Evolutionary conservation across 2,329 filamentous ascomycete species (phyloP).

Genomic region (Arachnomyces sp.): DNA sequence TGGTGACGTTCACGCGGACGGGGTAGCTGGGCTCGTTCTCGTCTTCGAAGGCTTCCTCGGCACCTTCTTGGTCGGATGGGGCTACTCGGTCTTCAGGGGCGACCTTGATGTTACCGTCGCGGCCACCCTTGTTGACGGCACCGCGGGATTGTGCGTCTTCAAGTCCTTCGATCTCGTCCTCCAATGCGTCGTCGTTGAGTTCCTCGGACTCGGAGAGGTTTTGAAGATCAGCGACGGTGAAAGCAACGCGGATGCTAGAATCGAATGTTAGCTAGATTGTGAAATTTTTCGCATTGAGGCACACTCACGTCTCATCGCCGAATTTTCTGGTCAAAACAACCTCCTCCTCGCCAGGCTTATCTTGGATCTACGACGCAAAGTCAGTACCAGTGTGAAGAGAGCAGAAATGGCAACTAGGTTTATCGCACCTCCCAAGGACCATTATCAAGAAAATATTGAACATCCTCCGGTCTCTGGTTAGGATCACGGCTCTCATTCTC

Average conservation of each 20-base stretch:
- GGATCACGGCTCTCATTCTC: conserved; percentile 72
- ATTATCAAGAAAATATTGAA: conserved; percentile 84
- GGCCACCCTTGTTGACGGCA: conserved; percentile 45
- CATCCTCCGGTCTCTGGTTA: conserved; percentile 62
- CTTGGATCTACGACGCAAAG: conserved; percentile 45
- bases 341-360: conserved; percentile 77
- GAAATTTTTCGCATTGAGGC: not conserved
- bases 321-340: conserved; percentile 75
- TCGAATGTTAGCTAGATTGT: not conserved
- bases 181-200: conserved; percentile 47
- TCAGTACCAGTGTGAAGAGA: conserved; percentile 1
- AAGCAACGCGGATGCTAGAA: conserved; percentile 64
- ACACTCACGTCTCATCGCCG: conserved; percentile 73
- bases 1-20: conserved; percentile 72
- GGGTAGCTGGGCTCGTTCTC: conserved; percentile 57
- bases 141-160: conserved; percentile 47
- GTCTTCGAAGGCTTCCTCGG: conserved; percentile 46
- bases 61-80: conserved; percentile 49
- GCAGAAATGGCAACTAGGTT: not conserved
- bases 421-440: conserved; percentile 63
- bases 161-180: conserved; percentile 47
- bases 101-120: conserved; percentile 45
- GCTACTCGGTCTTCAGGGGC: conserved; percentile 49
- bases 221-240: conserved; percentile 77
- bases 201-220: conserved; percentile 54